Evolutionary conservation across 2,329 filamentous ascomycete species (phyloP).

Genomic region (Chalaropsis thielavioides): DNA sequence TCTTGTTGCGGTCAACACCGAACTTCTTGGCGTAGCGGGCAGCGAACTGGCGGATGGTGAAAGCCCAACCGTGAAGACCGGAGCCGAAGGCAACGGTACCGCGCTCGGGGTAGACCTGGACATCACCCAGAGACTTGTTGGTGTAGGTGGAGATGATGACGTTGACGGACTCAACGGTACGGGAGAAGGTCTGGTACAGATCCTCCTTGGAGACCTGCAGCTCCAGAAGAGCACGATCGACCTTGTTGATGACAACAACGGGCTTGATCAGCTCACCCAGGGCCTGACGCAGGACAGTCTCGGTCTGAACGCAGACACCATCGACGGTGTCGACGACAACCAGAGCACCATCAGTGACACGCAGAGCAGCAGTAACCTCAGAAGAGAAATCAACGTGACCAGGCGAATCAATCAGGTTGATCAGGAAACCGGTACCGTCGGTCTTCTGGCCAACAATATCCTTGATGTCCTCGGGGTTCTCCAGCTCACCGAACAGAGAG

Average conservation of each 20-base stretch:
- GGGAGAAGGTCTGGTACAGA: constrained; percentile 97
- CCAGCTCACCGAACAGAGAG: constrained; percentile 82
- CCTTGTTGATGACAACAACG: constrained; percentile 99
- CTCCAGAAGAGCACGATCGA: constrained; percentile 98
- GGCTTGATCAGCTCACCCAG: constrained; percentile 99
- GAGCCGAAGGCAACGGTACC: constrained; percentile 98
- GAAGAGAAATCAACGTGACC: constrained; percentile 99
- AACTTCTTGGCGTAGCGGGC: constrained; percentile 98
- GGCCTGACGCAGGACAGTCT: constrained; percentile 97
- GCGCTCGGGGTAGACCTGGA: constrained; percentile 96
- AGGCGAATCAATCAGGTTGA: constrained; percentile 99
- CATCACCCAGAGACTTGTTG: constrained; percentile 91
- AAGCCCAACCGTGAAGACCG: constrained; percentile 99
- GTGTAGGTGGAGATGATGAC: constrained; percentile 99
- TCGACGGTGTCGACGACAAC: constrained; percentile 99
- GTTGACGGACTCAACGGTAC: constrained; percentile 99
- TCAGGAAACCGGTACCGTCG: constrained; percentile 91
- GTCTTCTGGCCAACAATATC: constrained; percentile 82
- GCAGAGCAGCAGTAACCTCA: constrained; percentile 96
- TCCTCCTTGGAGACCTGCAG: constrained; percentile 98
- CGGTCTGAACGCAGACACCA: constrained; percentile 99
- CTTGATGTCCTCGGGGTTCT: constrained; percentile 75
- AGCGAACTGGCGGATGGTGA: constrained; percentile 97
- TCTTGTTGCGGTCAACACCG: constrained; percentile 98
- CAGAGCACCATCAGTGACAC: constrained; percentile 98